Evolutionary conservation across 805 yeast genomes (phyloP), one percentile per base, ranked within the genome.

Genomic region (Yarrowia yakushimensis): DNA sequence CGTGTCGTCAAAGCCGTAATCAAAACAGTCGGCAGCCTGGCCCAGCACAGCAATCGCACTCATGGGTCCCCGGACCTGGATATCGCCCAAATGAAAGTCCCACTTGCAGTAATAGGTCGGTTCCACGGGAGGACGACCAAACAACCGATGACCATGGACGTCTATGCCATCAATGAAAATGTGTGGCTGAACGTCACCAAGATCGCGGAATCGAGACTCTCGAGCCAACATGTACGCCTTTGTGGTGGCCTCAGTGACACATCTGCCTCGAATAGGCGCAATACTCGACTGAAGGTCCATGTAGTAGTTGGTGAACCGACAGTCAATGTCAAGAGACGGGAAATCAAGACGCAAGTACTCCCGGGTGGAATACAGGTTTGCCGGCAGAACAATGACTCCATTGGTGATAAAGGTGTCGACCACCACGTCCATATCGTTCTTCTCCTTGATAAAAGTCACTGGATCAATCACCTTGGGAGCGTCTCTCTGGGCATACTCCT

Each of bases 101-200:
- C 99, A 94, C 64, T 88, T 86, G 69, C 97, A 91, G 66, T 82
- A 84, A 70, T 89, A 94, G 0, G 97, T 90, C 0, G 93, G 90
- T 70, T 90, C 96, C 8, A 79, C 77, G 0, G 97, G 97, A 0
- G 97, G 97, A 2, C 90, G 71, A 0, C 99, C 99, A 76, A 90
- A 90, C 85, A 92, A 85, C 69, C 98, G 79, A 72, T 93, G 97
- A 0, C 97, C 96, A 72, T 89, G 96, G 23, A 90, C 78, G 2
- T 79, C 69, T 12, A 87, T 70, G 0, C 86, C 85, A 69, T 86
- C 87, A 54, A 88, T 78, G 3, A 71, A 67, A 30, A 88, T 67
- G 45, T 84, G 83, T 0, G 85, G 42, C 65, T 66, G 17, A 65
- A 27, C 27, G 64, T 9, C 37, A 18, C 10, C 37, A 17, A 30